Evolutionary conservation across 1,139 yeast species (phyloP), one percentile per base, ranked within the genome.

Genomic region (Hanseniaspora uvarum): DNA sequence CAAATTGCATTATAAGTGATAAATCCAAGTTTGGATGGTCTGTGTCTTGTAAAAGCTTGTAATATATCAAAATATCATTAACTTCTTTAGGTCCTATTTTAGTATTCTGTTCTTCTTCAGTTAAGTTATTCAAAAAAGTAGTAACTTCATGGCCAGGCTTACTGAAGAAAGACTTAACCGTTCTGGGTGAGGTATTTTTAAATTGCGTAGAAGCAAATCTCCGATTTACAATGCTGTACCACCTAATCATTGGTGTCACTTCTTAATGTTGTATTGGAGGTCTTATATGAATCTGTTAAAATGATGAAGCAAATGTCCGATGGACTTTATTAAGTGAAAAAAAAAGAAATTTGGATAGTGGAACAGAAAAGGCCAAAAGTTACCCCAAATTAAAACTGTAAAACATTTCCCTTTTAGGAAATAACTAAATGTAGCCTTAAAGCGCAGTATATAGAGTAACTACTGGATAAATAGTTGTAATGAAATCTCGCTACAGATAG

Each of bases 101-200:
- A n/a, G 26, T 30, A 6, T 37, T 23, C n/a, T 10, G 6, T n/a
- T 50, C 53, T 5, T 30, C 23, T 11, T 19, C 30, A 3, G 37
- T 28, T 5, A 50, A 8, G 8, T n/a, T 36, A 8, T 37, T 11
- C 11, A 50, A 18, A 21, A 50, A 36, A 11, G 23, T 31, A 12
- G 37, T 16, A 1, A 50, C 48, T 33, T 43, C 48, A 12, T 37
- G 33, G 5, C 53, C 53, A 18, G 53, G 53, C 30, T 39, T 36
- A 19, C 48, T 14, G 16, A 50, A 44, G 36, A 50, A 50, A 1
- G 33, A 33, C 6, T 37, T 30, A 3, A 50, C 53, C 11, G 45
- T 44, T 24, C 31, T 23, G 12, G 53, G 53, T 2, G 41, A 18
- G 18, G 12, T 30, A 16, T 11, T 19, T 19, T 5, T 28, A 14